phyloP scores from a whole-genome alignment of 345 rosid species.

The Populus ilicifolia region DNA sequence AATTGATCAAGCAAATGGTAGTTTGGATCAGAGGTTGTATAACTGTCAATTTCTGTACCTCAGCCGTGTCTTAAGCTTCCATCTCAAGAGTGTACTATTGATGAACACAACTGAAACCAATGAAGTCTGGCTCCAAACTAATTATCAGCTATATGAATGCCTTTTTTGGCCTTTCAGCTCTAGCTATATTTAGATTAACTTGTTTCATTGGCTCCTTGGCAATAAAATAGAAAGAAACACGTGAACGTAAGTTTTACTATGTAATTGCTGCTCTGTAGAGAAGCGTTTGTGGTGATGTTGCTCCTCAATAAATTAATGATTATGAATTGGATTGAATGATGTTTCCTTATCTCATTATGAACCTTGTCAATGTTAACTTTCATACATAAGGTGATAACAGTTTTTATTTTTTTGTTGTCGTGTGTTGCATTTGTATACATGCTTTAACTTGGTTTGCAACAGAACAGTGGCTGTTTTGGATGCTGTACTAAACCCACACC shows the following conservation, averaged over 20 bases:
- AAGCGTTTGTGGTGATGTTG: neutral
- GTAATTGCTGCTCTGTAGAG: neutral
- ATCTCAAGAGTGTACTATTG: neutral
- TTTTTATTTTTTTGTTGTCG: neutral
- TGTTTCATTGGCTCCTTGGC: neutral
- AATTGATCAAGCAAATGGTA: neutral
- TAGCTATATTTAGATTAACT: neutral
- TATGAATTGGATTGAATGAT: neutral
- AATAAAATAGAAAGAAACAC: neutral
- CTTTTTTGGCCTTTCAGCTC: neutral
- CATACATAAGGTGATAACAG: neutral
- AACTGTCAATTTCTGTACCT: neutral
- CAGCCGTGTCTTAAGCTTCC: too few species aligned
- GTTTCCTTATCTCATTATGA: neutral
- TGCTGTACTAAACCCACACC: constrained; percentile 29
- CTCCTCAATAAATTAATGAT: neutral
- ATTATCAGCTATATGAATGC: neutral
- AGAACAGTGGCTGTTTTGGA: constrained; percentile 39
- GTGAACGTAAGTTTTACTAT: neutral
- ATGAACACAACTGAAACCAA: neutral
- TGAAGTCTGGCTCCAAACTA: neutral
- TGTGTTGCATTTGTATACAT: neutral
- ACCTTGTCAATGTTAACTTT: neutral
- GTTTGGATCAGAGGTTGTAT: neutral
- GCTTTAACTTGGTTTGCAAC: constrained; percentile 28